Evolutionary conservation across 2,329 filamentous ascomycete genomes (phyloP).

Genomic region (Epichloe uncinata): DNA sequence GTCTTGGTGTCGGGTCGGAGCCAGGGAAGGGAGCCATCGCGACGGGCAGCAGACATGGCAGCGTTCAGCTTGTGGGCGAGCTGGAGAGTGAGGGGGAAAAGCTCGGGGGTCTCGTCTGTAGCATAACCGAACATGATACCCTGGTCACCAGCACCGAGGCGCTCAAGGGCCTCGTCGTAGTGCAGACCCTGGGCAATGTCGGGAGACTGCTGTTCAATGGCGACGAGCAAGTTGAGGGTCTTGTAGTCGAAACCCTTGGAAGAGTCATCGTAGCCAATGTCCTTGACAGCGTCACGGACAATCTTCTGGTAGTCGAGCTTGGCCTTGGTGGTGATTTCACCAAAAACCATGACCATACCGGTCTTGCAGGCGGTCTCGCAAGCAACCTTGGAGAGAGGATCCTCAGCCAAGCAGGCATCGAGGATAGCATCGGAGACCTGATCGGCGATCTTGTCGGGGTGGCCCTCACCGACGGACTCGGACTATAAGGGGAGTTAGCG

Average conservation of each 20-base stretch:
- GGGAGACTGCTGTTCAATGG: constrained; percentile 97
- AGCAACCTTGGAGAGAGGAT: constrained; percentile 94
- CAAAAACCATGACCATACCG: constrained; percentile 98
- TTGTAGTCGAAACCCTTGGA: constrained; percentile 99
- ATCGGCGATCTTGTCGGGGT: constrained; percentile 95
- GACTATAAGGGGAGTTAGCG: constrained; percentile 36
- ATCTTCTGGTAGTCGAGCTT: constrained; percentile 95
- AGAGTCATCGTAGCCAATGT: constrained; percentile 96
- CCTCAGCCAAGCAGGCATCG: constrained; percentile 89
- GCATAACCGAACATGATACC: constrained; percentile 99
- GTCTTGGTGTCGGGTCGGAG: constrained; percentile 98
- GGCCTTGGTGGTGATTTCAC: constrained; percentile 97
- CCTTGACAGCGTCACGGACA: constrained; percentile 88
- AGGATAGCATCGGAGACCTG: constrained; percentile 98
- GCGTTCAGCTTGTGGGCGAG: constrained; percentile 95
- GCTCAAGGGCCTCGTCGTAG: constrained; percentile 94
- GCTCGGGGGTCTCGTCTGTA: constrained; percentile 96
- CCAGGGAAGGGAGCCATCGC: constrained; percentile 81
- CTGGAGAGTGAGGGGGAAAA: constrained; percentile 85
- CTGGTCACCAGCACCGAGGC: constrained; percentile 97
- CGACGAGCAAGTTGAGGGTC: constrained; percentile 95
- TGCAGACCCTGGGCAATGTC: constrained; percentile 99
- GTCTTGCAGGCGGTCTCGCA: constrained; percentile 99
- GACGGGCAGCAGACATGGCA: constrained; percentile 82
- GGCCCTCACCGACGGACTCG: constrained; percentile 80